Evolutionary conservation across 225 moss, liverwort and hornwort species (phyloP).

Genomic region (Marchantia paleacea): DNA sequence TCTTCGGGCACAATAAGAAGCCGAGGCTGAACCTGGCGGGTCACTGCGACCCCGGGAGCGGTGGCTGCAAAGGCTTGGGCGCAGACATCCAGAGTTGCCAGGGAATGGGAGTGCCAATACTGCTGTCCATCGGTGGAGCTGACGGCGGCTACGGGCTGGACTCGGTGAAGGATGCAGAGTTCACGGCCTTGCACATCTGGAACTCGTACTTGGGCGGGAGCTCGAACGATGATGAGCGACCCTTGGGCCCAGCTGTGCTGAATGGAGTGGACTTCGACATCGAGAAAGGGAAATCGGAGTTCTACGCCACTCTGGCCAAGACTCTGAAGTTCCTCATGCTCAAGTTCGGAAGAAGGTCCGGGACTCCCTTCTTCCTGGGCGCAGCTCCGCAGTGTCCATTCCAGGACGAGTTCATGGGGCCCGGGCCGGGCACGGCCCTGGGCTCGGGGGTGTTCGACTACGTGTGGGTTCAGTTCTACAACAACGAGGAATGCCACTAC

Average conservation of each 20-base stretch:
- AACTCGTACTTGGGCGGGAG: slow-evolving; percentile 10
- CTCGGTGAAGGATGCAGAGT: not conserved
- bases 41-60: not conserved
- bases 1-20: not conserved
- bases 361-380: slow-evolving; percentile 2
- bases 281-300: not conserved
- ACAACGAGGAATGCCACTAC: slow-evolving; percentile 18
- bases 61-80: not conserved
- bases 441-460: slow-evolving; percentile 11
- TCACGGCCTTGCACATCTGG: not conserved
- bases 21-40: not conserved
- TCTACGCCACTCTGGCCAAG: not conserved
- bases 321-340: not conserved
- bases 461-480: slow-evolving; percentile 25
- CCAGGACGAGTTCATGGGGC: slow-evolving; percentile 8
- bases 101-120: not conserved
- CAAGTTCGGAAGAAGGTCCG: not conserved
- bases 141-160: slow-evolving; percentile 4
- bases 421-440: slow-evolving; percentile 10
- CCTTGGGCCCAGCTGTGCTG: not conserved
- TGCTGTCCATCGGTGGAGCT: slow-evolving; percentile 8
- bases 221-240: not conserved
- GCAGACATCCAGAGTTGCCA: not conserved
- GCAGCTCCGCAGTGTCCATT: slow-evolving; percentile 18
- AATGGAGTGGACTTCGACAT: slow-evolving; percentile 19